Conservation (phyloP, 176 grass and related monocot genomes). For the Melocanna baccifera region DNA sequence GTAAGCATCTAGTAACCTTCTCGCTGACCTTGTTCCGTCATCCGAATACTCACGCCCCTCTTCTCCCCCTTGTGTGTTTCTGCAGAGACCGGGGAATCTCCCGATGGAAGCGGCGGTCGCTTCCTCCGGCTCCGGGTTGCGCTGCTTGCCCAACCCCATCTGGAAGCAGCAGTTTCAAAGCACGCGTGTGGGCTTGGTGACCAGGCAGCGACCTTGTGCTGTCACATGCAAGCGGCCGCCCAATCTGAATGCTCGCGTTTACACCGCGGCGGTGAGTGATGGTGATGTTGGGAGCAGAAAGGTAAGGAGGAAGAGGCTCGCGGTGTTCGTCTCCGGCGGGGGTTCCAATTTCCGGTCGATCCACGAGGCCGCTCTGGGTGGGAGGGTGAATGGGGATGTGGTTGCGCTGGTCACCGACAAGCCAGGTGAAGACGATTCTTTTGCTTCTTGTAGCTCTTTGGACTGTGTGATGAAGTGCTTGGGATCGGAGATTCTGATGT, state of each 20-base stretch:
- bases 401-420: conserved; percentile 53
- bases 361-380: conserved; percentile 34
- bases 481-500: not conserved
- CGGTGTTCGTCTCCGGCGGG: conserved; percentile 62
- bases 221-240: not conserved
- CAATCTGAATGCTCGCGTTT: not conserved
- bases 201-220: not conserved
- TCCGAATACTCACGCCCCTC: not conserved
- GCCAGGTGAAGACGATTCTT: conserved; percentile 23
- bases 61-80: not conserved
- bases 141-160: not conserved
- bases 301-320: conserved; percentile 40
- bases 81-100: not conserved
- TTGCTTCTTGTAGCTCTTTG: not conserved
- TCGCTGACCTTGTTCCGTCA: not conserved
- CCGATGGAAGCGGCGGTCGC: conserved; percentile 6
- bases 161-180: not conserved
- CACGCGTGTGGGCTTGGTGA: not conserved
- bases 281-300: not conserved
- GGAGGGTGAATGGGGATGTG: conserved; percentile 39
- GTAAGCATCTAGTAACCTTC: not conserved
- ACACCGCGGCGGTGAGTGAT: not conserved
- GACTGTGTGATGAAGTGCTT: not conserved
- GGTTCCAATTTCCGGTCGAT: conserved; percentile 56
- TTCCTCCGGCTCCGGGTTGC: not conserved